Conservation (phyloP, 139 green algal species). For the Chlamydomonas applanata region DNA sequence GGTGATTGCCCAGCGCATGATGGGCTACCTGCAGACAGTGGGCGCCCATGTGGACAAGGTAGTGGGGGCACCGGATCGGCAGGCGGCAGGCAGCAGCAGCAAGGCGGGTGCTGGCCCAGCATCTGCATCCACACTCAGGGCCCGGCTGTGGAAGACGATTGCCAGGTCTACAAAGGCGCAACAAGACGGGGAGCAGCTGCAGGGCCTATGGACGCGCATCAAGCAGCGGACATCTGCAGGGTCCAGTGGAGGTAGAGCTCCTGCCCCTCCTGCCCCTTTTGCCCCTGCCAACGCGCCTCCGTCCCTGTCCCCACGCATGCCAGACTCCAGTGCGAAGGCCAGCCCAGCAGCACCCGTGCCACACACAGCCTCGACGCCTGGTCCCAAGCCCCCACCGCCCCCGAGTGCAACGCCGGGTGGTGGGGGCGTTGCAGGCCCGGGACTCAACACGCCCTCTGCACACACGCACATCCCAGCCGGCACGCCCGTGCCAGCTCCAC, state of each 20-base stretch:
- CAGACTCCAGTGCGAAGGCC: too few relatives aligned
- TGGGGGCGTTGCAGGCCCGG: too few relatives aligned
- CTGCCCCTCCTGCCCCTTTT: not conserved
- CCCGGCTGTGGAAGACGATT: not conserved
- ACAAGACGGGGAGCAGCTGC: not conserved
- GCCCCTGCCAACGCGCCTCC: too few relatives aligned
- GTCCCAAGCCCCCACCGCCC: too few relatives aligned
- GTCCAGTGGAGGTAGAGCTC: not conserved
- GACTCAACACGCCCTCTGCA: too few relatives aligned
- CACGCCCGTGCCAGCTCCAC: too few relatives aligned
- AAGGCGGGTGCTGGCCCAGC: not conserved
- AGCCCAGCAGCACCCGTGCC: too few relatives aligned
- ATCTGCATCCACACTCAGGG: not conserved
- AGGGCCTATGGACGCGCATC: not conserved
- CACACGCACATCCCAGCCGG: too few relatives aligned
- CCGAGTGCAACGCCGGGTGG: too few relatives aligned
- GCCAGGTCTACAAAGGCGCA: not conserved
- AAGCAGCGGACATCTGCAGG: not conserved
- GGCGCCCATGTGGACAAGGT: not conserved
- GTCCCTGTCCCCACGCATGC: too few relatives aligned
- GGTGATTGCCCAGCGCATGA: not conserved
- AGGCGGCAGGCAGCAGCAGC: not conserved
- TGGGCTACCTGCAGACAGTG: not conserved
- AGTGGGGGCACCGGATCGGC: not conserved
- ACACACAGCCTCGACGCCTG: too few relatives aligned